These are phyloP conservation scores for Phanerochaete carnosa DNA, from an alignment of 768 basidiomycete genomes.

Conservation along the genomic window DNA sequence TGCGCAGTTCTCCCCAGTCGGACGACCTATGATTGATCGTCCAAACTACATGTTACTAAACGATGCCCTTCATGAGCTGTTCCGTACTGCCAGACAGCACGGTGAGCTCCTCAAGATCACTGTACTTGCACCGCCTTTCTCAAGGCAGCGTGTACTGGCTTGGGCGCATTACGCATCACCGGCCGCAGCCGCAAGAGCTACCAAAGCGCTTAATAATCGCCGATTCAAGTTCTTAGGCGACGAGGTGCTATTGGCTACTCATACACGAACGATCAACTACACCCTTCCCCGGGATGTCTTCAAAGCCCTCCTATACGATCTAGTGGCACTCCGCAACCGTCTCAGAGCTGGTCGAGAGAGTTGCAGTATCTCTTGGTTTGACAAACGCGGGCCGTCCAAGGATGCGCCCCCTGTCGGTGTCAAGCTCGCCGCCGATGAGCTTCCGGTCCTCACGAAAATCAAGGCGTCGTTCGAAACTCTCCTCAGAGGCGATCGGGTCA, in stretches of 20 bases:
- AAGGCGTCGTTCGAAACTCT: conserved; percentile 63
- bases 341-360: neutral
- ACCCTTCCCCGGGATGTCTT: conserved; percentile 36
- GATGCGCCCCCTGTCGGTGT: conserved; percentile 31
- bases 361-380: neutral
- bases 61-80: conserved; percentile 34
- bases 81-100: conserved; percentile 19
- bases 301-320: conserved; percentile 39
- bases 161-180: conserved; percentile 56
- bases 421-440: conserved; percentile 47
- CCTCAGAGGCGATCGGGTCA: conserved; percentile 57
- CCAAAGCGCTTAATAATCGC: conserved; percentile 42
- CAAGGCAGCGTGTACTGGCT: conserved; percentile 43
- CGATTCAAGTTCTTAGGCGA: conserved; percentile 43
- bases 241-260: conserved; percentile 46
- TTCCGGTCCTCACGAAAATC: conserved; percentile 48
- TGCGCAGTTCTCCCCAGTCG: conserved; percentile 30
- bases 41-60: conserved; percentile 40
- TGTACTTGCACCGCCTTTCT: conserved; percentile 48
- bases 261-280: conserved; percentile 52
- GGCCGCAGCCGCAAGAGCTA: conserved; percentile 49
- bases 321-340: conserved; percentile 39
- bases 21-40: conserved; percentile 39
- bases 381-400: neutral
- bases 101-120: conserved; percentile 43